Evolutionary conservation across 768 basidiomycete genomes (phyloP), one percentile per base, ranked within the genome.

Genomic region (Aureoboletus auriporus): DNA sequence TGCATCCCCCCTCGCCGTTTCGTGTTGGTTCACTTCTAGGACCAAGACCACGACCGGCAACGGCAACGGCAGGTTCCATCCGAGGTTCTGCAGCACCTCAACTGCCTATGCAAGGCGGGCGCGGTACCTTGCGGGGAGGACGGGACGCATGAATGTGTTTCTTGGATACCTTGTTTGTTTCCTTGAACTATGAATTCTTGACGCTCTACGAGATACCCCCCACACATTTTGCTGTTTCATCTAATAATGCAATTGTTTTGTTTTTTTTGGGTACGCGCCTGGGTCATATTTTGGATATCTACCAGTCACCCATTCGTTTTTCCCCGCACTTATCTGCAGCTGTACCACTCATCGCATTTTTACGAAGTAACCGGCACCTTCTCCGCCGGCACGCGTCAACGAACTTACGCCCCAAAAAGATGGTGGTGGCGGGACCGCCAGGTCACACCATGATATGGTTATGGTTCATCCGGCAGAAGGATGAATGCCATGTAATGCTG

Each of bases 51-150:
- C 56, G 58, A 12, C 55, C 62, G 7, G 56, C 51, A 17, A 55
- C 62, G 7, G 56, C 51, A 17, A 55, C 50, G 1, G 45, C 46
- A 14, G 67, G 52, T 12, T 57, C 65, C 4, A 11, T 53, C 13
- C 56, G 63, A 8, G 52, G 51, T 31, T 28, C 55, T 2, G 51
- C 58, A 31, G 42, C 46, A 10, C 65, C 52, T 42, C 67, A 65
- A 13, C 41, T 67, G 47, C 67, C 65, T 4, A 57, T 67, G 56
- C 65, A 69, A 17, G 65, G 67, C 9, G 55, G 67, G 17, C 61
- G 67, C n/a, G 35, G 51, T 3, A 47, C 12, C 33, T 39, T 50
- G n/a, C 53, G 63, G 17, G n/a, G 47, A 12, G 52, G 46, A 27
- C 55, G 60, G 34, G 55, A 49, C 26, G 13, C 20, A 42, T 36